phyloP scores from a whole-genome alignment of 345 rosid species.

The Gossypium thurberi region DNA sequence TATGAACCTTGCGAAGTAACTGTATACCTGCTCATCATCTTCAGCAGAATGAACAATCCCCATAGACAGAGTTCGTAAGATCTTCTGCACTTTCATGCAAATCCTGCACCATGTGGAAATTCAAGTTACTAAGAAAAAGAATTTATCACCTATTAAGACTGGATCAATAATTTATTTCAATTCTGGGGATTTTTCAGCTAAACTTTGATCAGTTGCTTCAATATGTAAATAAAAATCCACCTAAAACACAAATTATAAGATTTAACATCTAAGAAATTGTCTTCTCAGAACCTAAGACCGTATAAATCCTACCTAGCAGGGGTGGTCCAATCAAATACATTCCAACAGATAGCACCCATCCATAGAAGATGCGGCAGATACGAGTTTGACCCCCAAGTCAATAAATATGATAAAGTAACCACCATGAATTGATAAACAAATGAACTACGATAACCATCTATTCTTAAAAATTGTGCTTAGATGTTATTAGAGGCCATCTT shows the following conservation, averaged over 20 bases:
- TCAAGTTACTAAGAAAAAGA: slow-evolving; percentile 2
- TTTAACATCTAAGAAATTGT: neutral
- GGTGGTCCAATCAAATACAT: too few relatives aligned
- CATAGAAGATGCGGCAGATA: too few relatives aligned
- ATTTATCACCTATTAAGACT: neutral
- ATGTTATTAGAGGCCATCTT: too few relatives aligned
- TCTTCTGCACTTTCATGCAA: slow-evolving; percentile 36
- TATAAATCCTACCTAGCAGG: neutral
- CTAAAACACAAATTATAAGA: slow-evolving; percentile 5
- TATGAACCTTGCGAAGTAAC: neutral
- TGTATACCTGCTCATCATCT: slow-evolving; percentile 52
- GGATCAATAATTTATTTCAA: slow-evolving; percentile 1
- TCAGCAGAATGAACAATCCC: slow-evolving; percentile 41
- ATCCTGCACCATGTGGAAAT: slow-evolving; percentile 28
- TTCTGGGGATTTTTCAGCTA: neutral
- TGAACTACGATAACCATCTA: too few relatives aligned
- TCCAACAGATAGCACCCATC: too few relatives aligned
- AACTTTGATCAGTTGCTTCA: slow-evolving; percentile 6
- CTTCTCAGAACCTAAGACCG: neutral
- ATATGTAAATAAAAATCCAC: slow-evolving; percentile 8
- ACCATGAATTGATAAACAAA: neutral
- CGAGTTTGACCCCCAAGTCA: too few relatives aligned
- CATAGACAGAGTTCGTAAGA: slow-evolving; percentile 32
- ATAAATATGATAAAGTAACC: neutral
- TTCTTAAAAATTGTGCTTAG: too few relatives aligned